A percentile compares a stretch with the other conserved stretches of the same genome.
Evolutionary conservation across 352 stramenopile genomes (phyloP).

Genomic region (Phytophthora pinifolia): DNA sequence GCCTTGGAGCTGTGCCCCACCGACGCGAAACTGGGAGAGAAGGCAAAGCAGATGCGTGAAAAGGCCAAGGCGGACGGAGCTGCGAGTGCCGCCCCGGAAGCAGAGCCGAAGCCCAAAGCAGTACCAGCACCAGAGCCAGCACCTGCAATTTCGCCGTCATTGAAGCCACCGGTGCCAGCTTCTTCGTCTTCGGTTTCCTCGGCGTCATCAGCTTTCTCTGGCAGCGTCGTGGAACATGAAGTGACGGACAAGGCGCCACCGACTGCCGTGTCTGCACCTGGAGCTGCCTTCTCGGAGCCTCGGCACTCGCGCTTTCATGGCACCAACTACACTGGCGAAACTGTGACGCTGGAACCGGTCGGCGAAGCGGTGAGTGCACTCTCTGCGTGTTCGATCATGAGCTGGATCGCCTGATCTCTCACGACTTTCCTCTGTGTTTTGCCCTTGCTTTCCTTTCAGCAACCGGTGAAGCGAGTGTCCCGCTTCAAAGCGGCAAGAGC

Average conservation of each 20-base stretch:
- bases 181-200: slow-evolving; percentile 20
- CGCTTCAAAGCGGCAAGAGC: slow-evolving; percentile 74
- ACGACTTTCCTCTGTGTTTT: slow-evolving; percentile 4
- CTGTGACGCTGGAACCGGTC: slow-evolving; percentile 68
- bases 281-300: slow-evolving; percentile 23
- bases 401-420: too few relatives aligned
- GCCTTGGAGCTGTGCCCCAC: slow-evolving; percentile 71
- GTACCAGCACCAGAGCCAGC: slow-evolving; percentile 2
- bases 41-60: slow-evolving; percentile 67
- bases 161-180: slow-evolving; percentile 19
- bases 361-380: slow-evolving; percentile 67
- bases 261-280: slow-evolving; percentile 9
- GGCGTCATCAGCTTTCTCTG: slow-evolving; percentile 61
- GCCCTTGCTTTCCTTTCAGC: slow-evolving; percentile 28
- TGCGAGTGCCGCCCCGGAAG: slow-evolving; percentile 1
- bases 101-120: slow-evolving; percentile 14
- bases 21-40: slow-evolving; percentile 61
- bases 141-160: slow-evolving; percentile 16
- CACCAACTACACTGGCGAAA: slow-evolving; percentile 70
- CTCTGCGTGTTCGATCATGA: too few relatives aligned
- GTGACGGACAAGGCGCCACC: slow-evolving; percentile 28
- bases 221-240: slow-evolving; percentile 69
- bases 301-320: slow-evolving; percentile 55
- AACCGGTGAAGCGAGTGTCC: slow-evolving; percentile 85
- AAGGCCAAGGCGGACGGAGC: slow-evolving; percentile 20